A percentile compares a stretch with the other conserved stretches of the same genome.
Evolutionary conservation across 106 monocot genomes (phyloP).

Genomic region (Triglochin maritima): DNA sequence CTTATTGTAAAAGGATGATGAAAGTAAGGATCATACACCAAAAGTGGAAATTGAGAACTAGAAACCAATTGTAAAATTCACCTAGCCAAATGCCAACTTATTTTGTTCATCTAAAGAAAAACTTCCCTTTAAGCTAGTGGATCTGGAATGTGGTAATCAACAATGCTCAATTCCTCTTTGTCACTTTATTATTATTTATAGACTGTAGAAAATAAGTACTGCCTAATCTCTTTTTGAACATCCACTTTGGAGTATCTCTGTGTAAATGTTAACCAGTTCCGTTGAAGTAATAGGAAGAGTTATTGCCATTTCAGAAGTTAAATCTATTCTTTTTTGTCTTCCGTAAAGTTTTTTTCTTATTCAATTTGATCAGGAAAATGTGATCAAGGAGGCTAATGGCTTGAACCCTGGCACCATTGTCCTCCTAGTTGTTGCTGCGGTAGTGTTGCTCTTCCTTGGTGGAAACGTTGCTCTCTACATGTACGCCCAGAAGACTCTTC

Average conservation of each 20-base stretch:
- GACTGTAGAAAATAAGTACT: too few species aligned
- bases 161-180: too few species aligned
- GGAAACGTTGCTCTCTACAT: conserved; percentile 20
- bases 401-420: conserved; percentile 22
- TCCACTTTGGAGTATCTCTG: not conserved
- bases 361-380: not conserved
- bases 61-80: too few species aligned
- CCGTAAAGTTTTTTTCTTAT: not conserved
- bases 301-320: not conserved
- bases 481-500: conserved; percentile 26
- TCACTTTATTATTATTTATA: too few species aligned
- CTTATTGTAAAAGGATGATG: too few species aligned
- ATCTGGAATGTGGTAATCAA: too few species aligned
- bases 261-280: not conserved
- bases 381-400: conserved; percentile 16
- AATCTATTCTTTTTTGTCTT: not conserved
- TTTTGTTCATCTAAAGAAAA: too few species aligned
- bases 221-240: not conserved
- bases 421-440: conserved; percentile 8
- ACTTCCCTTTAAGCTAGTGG: too few species aligned
- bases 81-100: too few species aligned
- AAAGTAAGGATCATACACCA: too few species aligned
- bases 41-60: too few species aligned
- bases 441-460: conserved; percentile 18
- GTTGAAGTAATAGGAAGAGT: not conserved